These are phyloP conservation scores for Aspergillus bertholletiae DNA, from an alignment of 495 filamentous ascomycete genomes.

Conservation along the genomic window DNA sequence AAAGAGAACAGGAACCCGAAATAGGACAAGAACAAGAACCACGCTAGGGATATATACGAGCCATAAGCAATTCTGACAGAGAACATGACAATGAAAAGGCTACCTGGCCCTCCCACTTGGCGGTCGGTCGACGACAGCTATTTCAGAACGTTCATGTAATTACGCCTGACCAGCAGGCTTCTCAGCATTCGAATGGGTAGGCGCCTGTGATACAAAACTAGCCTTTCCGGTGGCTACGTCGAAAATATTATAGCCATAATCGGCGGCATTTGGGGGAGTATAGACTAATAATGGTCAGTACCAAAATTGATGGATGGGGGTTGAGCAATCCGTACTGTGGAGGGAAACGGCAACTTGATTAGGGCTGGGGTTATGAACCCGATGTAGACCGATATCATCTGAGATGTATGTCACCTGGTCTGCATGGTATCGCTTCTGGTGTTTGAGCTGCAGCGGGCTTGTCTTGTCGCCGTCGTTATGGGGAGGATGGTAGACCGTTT, in stretches of 20 bases:
- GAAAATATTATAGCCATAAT: constrained; percentile 71
- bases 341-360: constrained; percentile 76
- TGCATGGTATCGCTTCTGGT: constrained; percentile 27
- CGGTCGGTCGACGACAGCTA: too few species aligned
- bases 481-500: constrained; percentile 72
- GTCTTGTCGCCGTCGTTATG: constrained; percentile 22
- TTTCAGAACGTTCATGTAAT: neutral
- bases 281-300: constrained; percentile 52
- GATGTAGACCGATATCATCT: constrained; percentile 77
- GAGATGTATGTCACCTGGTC: constrained; percentile 77
- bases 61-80: too few species aligned
- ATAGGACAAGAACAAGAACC: too few species aligned
- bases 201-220: constrained; percentile 29
- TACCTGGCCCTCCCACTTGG: neutral
- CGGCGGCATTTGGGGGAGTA: constrained; percentile 79
- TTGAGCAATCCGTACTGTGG: constrained; percentile 50
- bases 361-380: constrained; percentile 65
- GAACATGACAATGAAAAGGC: too few species aligned
- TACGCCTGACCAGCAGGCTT: neutral
- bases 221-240: constrained; percentile 60
- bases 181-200: neutral
- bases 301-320: too few species aligned
- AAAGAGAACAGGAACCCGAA: too few species aligned
- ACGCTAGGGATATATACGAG: too few species aligned
- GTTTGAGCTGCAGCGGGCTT: constrained; percentile 24